Evolutionary conservation across 2,329 filamentous ascomycete species (phyloP).

Genomic region (Zalaria sp.): DNA sequence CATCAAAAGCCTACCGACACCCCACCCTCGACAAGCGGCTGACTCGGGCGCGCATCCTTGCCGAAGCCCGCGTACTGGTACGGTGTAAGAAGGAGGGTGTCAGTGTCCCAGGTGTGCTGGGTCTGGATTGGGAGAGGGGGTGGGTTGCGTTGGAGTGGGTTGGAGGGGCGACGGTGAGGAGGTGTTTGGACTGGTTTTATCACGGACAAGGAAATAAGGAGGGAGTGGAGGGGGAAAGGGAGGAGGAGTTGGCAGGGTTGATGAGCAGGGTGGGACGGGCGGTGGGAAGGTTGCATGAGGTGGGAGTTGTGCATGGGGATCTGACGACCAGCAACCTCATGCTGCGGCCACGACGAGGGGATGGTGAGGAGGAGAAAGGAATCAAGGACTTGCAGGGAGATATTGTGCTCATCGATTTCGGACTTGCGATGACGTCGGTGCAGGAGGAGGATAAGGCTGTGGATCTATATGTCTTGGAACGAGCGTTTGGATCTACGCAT

Average conservation of each 20-base stretch:
- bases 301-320: constrained; percentile 88
- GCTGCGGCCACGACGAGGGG: constrained; percentile 36
- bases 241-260: constrained; percentile 14
- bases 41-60: constrained; percentile 72
- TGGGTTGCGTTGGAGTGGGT: constrained; percentile 84
- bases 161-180: constrained; percentile 54
- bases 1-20: constrained; percentile 83
- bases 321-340: constrained; percentile 97
- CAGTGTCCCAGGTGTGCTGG: constrained; percentile 68
- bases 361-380: constrained; percentile 1
- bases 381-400: constrained; percentile 43
- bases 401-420: constrained; percentile 87
- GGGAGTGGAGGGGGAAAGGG: constrained; percentile 3
- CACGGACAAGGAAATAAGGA: constrained; percentile 18
- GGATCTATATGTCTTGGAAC: constrained; percentile 87
- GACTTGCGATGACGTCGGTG: constrained; percentile 65
- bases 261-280: constrained; percentile 19
- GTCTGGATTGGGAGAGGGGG: constrained; percentile 45
- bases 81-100: constrained; percentile 69
- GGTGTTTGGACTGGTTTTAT: constrained; percentile 49
- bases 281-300: constrained; percentile 49
- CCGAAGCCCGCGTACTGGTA: constrained; percentile 74
- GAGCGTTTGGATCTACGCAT: constrained; percentile 90
- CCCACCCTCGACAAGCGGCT: constrained; percentile 76
- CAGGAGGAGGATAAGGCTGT: constrained; percentile 90